Base-by-base conservation (phyloP, 2,329 filamentous ascomycete species). In the Colletotrichum brevisporum region DNA sequence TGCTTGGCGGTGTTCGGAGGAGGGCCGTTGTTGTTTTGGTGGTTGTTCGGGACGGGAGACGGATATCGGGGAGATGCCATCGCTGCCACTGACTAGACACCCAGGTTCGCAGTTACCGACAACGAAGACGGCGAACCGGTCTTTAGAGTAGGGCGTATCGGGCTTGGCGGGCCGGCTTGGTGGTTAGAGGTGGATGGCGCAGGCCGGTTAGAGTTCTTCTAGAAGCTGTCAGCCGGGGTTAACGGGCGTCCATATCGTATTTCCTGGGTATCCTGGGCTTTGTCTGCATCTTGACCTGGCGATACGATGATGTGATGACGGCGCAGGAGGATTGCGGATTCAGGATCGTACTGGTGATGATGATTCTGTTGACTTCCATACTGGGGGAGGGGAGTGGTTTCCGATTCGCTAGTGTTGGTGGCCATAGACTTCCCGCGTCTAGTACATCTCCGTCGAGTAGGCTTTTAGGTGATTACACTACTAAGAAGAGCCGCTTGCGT, bases 1-100 rank as follows among this genome's bases (percentile, higher is more conserved):
- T 13, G 41, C 67, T 56, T 52, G 67, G 62, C 62, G 50, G 47
- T 39, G 47, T 57, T 55, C 58, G 21, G n/a, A 31, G 36, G 26
- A 16, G 4, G 45, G 9, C n/a, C 9, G 16, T n/a, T 12, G 47
- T 36, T 36, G 31, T 36, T 36, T 12, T 36, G 31, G 31, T 6
- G 31, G 31, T 36, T 36, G 31, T 36, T 9, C 31, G 31, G 8
- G 31, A 36, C 31, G 31, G 31, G 31, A 36, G 31, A 36, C 10
- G 31, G 31, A 36, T 36, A 6, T 10, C 31, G 31, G 31, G 10
- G 8, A 36, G 31, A 6, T 36, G 31, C 31, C 31, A 10, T 36
- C 9, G 8, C 2, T 36, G 3, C 10, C 10, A 10, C 8, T 36
- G 31, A 10, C 31, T 36, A 36, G 31, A 8, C 10, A 10, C 6